Evolutionary conservation across 2,329 filamentous ascomycete species (phyloP), one percentile per base, ranked within the genome.

Genomic region (Aspergillus viridinutans): DNA sequence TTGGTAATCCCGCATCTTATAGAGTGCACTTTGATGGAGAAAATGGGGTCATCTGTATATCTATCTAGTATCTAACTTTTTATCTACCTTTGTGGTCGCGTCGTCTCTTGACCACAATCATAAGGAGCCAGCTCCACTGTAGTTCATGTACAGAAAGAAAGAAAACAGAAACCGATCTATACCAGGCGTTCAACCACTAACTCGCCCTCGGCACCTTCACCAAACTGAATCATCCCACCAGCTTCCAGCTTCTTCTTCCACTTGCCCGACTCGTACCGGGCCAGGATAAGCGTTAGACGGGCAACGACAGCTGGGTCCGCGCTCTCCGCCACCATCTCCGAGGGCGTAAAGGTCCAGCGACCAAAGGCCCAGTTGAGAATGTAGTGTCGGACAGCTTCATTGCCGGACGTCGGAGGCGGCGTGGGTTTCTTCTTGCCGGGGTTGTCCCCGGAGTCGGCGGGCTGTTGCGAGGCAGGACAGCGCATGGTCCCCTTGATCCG

Each of bases 281-380:
- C 78, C 38, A 80, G 64, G 14, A 81, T 78, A 35, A 81, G 67
- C 0, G 79, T 81, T 56, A 81, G 64, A 40, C 75, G 64, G 23
- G 76, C 70, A 23, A 76, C 62, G 26, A 71, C 68, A 40, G 64
- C 54, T 4, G 68, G 61, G 26, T 72, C 70, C 3, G 69, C 67
- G 1, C 64, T 65, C 52, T 72, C 65, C 1, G 68, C 66, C 26
- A 71, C 67, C 20, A 86, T 76, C 1, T 66, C 61, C 1, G 70
- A 73, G 5, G 84, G 80, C 1, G 92, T 95, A 69, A 93, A 96
- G 0, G 86, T 96, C 93, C 94, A 99, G 29, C 94, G 83, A 0
- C 92, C 92, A 76, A 99, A 99, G 0, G 94, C 94, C 94, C 94
- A 99, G 73, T 99, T 99, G 58, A 99, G 82, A 48, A 99, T 96